A percentile compares a stretch with the other conserved stretches of the same genome.
Evolutionary conservation across 768 basidiomycete species (phyloP).

Genomic region (Gyrodon lividus): DNA sequence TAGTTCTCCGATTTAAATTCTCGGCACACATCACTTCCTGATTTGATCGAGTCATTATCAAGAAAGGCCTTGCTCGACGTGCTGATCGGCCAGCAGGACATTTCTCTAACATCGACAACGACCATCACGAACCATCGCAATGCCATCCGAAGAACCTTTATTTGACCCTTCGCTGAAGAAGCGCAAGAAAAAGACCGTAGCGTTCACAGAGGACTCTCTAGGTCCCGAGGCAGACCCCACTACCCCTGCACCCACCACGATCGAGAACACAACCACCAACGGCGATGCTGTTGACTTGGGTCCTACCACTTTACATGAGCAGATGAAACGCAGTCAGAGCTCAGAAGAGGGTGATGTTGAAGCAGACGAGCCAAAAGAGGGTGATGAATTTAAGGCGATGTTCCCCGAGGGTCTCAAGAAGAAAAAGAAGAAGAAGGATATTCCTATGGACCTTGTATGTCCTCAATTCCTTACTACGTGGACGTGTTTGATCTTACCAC

Average conservation of each 20-base stretch:
- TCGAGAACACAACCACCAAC: constrained; percentile 66
- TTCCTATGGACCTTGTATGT: constrained; percentile 77
- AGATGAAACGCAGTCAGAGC: constrained; percentile 54
- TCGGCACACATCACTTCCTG: constrained; percentile 22
- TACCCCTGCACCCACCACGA: constrained; percentile 67
- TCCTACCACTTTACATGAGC: constrained; percentile 71
- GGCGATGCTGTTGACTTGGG: constrained; percentile 78
- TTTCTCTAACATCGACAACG: constrained; percentile 12
- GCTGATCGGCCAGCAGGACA: constrained; percentile 12
- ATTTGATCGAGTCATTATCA: constrained; percentile 12
- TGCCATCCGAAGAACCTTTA: constrained; percentile 71
- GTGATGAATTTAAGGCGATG: constrained; percentile 79
- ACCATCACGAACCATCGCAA: constrained; percentile 24
- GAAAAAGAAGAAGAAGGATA: constrained; percentile 93
- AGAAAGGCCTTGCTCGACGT: constrained; percentile 6
- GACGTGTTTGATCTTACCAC: not conserved
- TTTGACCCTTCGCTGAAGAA: constrained; percentile 86
- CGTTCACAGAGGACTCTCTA: constrained; percentile 81
- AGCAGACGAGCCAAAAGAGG: constrained; percentile 51
- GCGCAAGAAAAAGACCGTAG: constrained; percentile 84
- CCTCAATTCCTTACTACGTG: not conserved
- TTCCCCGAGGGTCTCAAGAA: constrained; percentile 83
- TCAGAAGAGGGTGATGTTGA: constrained; percentile 34
- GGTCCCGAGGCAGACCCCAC: constrained; percentile 84
- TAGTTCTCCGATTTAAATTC: constrained; percentile 20